Percentiles rank a stretch among this genome's conserved stretches.
Evolutionary conservation across 2,329 filamentous ascomycete species (phyloP).

Genomic region (Metarhizium humberi): DNA sequence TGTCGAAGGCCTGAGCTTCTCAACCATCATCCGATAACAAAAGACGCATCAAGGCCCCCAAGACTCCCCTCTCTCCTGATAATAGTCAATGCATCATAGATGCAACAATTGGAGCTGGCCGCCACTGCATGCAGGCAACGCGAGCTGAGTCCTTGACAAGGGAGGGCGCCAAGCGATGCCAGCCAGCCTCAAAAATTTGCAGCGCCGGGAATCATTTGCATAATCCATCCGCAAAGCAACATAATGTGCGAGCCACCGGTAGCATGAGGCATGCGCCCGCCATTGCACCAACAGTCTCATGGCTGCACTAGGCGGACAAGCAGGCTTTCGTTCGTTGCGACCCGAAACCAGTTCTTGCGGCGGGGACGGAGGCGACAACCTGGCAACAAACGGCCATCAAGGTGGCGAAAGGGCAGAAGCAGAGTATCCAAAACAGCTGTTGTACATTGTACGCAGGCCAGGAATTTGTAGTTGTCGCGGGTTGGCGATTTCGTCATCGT

Average conservation of each 20-base stretch:
- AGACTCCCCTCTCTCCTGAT: neutral
- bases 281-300: neutral
- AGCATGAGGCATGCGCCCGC: no score
- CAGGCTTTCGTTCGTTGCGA: neutral
- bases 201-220: neutral
- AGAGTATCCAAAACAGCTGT: neutral
- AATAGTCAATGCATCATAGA: neutral
- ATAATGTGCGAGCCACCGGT: no score
- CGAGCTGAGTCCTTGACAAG: neutral
- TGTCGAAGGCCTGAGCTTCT: neutral
- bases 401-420: neutral
- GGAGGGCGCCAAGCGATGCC: neutral
- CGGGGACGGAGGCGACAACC: neutral
- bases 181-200: neutral
- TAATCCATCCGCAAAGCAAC: neutral
- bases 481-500: conserved; percentile 9
- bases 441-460: neutral
- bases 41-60: neutral
- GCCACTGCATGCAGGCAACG: no score
- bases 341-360: neutral
- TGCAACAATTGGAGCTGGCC: neutral
- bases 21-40: neutral
- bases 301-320: neutral
- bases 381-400: neutral
- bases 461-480: neutral